These are phyloP conservation scores for Beauveria pseudobassiana DNA, from an alignment of 2,329 filamentous ascomycete genomes.

Conservation along the genomic window DNA sequence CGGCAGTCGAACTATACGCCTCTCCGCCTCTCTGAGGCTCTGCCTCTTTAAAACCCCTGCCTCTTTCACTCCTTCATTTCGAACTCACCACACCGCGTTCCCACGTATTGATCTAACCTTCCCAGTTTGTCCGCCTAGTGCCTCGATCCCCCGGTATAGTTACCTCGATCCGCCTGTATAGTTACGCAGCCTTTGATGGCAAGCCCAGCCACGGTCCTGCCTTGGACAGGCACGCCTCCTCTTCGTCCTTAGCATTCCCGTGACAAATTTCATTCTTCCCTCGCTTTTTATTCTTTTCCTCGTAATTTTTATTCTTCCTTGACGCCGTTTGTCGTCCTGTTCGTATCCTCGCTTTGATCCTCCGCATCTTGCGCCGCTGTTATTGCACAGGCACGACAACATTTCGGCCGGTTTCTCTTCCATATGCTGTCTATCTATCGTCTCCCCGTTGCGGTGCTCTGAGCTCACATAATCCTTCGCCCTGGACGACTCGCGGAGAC, in stretches of 20 bases:
- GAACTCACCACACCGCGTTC: constrained; percentile 6
- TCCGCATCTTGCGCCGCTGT: no score
- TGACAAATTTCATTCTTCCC: constrained; percentile 13
- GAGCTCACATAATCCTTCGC: no score
- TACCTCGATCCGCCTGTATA: not conserved
- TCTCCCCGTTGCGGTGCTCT: not conserved
- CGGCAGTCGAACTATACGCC: not conserved
- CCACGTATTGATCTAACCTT: constrained; percentile 1
- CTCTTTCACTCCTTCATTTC: constrained; percentile 5
- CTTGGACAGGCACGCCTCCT: not conserved
- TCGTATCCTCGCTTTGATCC: not conserved
- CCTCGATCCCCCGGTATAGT: not conserved
- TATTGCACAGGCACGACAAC: no score
- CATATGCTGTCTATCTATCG: no score
- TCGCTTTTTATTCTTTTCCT: not conserved
- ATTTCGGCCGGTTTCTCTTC: no score
- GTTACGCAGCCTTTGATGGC: not conserved
- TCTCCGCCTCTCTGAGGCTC: not conserved
- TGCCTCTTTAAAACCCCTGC: not conserved
- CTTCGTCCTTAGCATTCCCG: not conserved
- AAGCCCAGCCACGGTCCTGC: not conserved
- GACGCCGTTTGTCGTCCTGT: not conserved
- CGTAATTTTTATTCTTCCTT: not conserved
- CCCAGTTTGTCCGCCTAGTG: not conserved
- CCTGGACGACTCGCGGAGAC: not conserved